These are phyloP conservation scores for Xenoacremonium recifei DNA, from an alignment of 2,329 filamentous ascomycete genomes.

Conservation along the genomic window DNA sequence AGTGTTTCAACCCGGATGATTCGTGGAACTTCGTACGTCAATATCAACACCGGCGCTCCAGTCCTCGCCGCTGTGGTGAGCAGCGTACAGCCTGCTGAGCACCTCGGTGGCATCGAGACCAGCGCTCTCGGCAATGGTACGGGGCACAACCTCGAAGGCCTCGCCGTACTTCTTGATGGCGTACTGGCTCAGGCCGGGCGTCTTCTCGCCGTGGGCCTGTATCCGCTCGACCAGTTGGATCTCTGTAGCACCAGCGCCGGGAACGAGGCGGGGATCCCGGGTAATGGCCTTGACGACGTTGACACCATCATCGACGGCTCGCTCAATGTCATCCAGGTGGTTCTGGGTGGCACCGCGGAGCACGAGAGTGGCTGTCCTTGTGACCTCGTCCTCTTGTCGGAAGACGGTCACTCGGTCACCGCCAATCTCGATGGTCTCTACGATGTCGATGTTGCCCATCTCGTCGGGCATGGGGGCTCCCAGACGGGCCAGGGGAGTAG, in stretches of 20 bases:
- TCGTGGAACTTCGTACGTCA: conserved; percentile 52
- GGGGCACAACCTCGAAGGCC: conserved; percentile 94
- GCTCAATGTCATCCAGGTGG: conserved; percentile 94
- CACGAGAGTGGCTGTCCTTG: conserved; percentile 90
- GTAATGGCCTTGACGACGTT: conserved; percentile 99
- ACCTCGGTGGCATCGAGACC: conserved; percentile 97
- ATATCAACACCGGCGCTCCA: conserved; percentile 95
- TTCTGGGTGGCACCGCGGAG: conserved; percentile 96
- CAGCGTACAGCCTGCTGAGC: conserved; percentile 85
- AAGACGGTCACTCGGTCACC: conserved; percentile 98
- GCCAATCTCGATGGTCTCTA: conserved; percentile 96
- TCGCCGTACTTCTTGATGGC: conserved; percentile 97
- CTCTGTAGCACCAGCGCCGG: conserved; percentile 92
- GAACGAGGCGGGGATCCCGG: conserved; percentile 84
- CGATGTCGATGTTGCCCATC: conserved; percentile 92
- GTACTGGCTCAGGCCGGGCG: conserved; percentile 88
- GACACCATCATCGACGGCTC: conserved; percentile 95
- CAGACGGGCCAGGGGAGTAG: conserved; percentile 90
- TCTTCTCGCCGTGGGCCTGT: conserved; percentile 87
- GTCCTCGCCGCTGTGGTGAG: conserved; percentile 83
- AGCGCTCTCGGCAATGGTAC: conserved; percentile 90
- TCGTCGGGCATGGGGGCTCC: conserved; percentile 99
- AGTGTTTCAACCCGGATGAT: not conserved
- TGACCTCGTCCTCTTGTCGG: conserved; percentile 90
- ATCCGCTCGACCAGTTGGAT: conserved; percentile 92